phyloP scores from a whole-genome alignment of 345 rosid genomes.

The Euphorbia tirucalli region DNA sequence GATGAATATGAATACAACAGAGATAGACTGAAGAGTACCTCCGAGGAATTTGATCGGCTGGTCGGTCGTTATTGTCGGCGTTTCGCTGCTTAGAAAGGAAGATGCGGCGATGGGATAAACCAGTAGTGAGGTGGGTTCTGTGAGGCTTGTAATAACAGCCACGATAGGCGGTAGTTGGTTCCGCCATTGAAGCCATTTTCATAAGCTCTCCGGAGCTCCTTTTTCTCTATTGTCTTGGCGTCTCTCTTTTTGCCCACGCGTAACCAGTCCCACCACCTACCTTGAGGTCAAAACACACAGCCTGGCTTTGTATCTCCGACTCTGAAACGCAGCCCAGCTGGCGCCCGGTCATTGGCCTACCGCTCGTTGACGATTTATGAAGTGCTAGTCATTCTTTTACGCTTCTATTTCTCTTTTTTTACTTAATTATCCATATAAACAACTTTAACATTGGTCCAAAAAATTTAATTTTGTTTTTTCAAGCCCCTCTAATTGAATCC shows the following conservation, averaged over 20 bases:
- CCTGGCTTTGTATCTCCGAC: too few relatives aligned
- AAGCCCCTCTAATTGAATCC: too few relatives aligned
- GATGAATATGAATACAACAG: background rate
- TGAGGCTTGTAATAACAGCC: slow-evolving; percentile 15
- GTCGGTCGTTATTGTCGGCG: slow-evolving; percentile 30
- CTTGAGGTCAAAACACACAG: background rate
- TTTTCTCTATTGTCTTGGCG: background rate
- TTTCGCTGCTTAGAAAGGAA: slow-evolving; percentile 36
- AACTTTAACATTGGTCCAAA: too few relatives aligned
- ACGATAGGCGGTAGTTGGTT: slow-evolving; percentile 29
- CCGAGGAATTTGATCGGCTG: slow-evolving; percentile 41
- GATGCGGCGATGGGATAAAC: slow-evolving; percentile 18
- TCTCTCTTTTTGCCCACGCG: background rate
- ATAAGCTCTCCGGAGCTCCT: background rate
- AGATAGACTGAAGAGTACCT: slow-evolving; percentile 33
- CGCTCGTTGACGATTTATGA: too few relatives aligned
- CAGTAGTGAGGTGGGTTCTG: slow-evolving; percentile 6
- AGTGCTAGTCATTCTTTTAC: too few relatives aligned
- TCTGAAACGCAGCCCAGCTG: too few relatives aligned
- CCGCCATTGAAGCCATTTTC: slow-evolving; percentile 57
- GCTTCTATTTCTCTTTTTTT: too few relatives aligned
- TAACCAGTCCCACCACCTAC: too few relatives aligned
- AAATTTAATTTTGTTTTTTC: too few relatives aligned
- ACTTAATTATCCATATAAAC: too few relatives aligned
- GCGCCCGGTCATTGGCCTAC: too few relatives aligned